A percentile compares a stretch with the other conserved stretches of the same genome.
Evolutionary conservation across 306 rosid species (phyloP).

Genomic region (Ormosia semicastrata): DNA sequence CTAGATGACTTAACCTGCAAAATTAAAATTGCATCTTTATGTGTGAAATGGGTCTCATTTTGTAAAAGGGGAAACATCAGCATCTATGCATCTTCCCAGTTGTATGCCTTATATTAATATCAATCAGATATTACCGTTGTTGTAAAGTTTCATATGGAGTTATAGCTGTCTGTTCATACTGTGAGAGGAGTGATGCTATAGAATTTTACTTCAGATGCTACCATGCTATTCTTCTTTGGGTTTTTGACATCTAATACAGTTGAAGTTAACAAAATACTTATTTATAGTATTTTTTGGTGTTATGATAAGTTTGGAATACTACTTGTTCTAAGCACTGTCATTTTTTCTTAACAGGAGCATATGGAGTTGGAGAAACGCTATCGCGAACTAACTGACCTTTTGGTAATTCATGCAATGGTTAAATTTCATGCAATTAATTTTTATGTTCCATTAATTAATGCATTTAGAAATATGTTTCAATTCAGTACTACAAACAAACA

Average conservation of each 20-base stretch:
- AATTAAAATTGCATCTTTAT: neutral
- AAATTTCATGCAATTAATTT: slow-evolving; percentile 16
- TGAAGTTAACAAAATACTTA: neutral
- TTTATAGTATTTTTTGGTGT: neutral
- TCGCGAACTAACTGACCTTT: slow-evolving; percentile 91
- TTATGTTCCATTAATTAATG: slow-evolving; percentile 23
- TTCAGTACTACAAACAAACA: slow-evolving; percentile 98
- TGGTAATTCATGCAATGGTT: slow-evolving; percentile 54
- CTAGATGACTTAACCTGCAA: slow-evolving; percentile 1
- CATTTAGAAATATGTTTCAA: neutral
- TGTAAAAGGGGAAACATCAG: neutral
- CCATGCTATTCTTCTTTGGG: neutral
- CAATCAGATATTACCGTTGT: neutral
- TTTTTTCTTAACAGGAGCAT: slow-evolving; percentile 71
- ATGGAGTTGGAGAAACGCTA: slow-evolving; percentile 96
- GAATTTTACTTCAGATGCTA: neutral
- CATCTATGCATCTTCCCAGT: neutral
- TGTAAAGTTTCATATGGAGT: neutral
- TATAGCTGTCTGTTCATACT: neutral
- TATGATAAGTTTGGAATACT: slow-evolving; percentile 16
- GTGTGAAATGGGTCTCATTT: neutral
- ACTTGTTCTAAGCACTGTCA: slow-evolving; percentile 22
- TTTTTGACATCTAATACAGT: neutral
- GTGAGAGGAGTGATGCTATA: neutral
- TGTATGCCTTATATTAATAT: neutral